Percentiles rank a stretch among this genome's conserved stretches.
Evolutionary conservation across 768 basidiomycete genomes (phyloP).

Genomic region (Paxillus rubicundulus): DNA sequence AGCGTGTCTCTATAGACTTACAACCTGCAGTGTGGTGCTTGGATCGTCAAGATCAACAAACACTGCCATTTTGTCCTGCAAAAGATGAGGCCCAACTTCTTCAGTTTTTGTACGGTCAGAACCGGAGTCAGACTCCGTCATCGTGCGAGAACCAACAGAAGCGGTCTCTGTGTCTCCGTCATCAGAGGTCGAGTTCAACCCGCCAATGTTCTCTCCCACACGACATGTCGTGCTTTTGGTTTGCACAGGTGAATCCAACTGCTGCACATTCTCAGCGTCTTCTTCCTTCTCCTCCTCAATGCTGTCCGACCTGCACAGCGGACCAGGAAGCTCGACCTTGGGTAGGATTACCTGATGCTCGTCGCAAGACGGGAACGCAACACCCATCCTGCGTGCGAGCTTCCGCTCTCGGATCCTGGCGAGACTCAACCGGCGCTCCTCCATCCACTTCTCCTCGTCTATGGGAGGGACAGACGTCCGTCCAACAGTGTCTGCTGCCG

Average conservation of each 20-base stretch:
- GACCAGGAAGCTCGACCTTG: conserved; percentile 22
- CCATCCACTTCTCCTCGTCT: conserved; percentile 37
- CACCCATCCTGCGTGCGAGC: conserved; percentile 30
- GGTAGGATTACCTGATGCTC: conserved; percentile 17
- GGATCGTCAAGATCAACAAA: conserved; percentile 28
- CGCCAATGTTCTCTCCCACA: conserved; percentile 2
- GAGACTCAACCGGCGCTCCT: conserved; percentile 33
- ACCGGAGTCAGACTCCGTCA: conserved; percentile 23
- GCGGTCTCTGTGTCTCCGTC: conserved; percentile 21
- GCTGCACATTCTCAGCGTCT: conserved; percentile 1
- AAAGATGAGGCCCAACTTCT: conserved; percentile 24
- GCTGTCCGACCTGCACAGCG: conserved; percentile 30
- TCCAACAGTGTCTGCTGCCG: conserved; percentile 1
- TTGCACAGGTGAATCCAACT: not conserved
- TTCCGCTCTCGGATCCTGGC: conserved; percentile 32
- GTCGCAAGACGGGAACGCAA: conserved; percentile 19
- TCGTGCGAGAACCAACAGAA: conserved; percentile 23
- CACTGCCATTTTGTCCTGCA: conserved; percentile 26
- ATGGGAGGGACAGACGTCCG: conserved; percentile 7
- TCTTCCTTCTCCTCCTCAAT: conserved; percentile 31
- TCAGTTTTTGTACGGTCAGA: conserved; percentile 28
- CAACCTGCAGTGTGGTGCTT: conserved; percentile 9
- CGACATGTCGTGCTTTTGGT: conserved; percentile 1
- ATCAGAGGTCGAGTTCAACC: conserved; percentile 6
- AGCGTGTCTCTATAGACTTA: conserved; percentile 10